Percentiles rank a stretch among this genome's conserved stretches.
Evolutionary conservation across 2,329 filamentous ascomycete genomes (phyloP).

Genomic region (Clonostachys solani): DNA sequence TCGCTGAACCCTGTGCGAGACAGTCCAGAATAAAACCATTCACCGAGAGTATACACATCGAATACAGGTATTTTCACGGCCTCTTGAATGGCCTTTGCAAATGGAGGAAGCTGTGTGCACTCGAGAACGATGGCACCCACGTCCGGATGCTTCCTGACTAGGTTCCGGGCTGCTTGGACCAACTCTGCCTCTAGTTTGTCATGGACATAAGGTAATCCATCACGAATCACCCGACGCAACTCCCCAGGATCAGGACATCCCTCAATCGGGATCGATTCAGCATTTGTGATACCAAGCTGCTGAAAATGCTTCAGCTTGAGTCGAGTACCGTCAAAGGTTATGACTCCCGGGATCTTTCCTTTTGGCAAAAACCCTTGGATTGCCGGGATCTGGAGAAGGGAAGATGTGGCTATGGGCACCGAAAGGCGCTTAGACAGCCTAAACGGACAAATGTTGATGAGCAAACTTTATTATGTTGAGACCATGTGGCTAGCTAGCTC

Average conservation of each 20-base stretch:
- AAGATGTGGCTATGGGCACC: constrained; percentile 27
- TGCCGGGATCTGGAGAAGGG: constrained; percentile 25
- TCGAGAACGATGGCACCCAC: constrained; percentile 16
- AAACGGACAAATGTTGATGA: background rate
- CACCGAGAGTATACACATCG: constrained; percentile 26
- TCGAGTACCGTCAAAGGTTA: constrained; percentile 20
- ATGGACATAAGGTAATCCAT: constrained; percentile 10
- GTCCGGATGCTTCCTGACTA: constrained; percentile 11
- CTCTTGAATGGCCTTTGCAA: constrained; percentile 20
- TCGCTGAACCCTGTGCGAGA: constrained; percentile 6
- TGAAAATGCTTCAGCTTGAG: constrained; percentile 12
- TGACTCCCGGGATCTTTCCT: constrained; percentile 16
- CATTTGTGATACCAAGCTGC: constrained; percentile 11
- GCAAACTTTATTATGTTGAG: background rate
- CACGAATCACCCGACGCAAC: constrained; percentile 9
- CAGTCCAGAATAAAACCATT: constrained; percentile 27
- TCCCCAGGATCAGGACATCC: constrained; percentile 13
- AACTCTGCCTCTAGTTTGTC: constrained; percentile 12
- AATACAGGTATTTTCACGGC: constrained; percentile 21
- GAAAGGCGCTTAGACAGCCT: constrained; percentile 22
- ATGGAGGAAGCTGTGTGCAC: constrained; percentile 30
- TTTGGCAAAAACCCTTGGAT: constrained; percentile 17
- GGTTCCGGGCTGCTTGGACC: constrained; percentile 6
- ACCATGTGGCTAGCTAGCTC: background rate
- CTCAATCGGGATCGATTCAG: constrained; percentile 8